These are phyloP conservation scores for Candida nanaspora DNA, from an alignment of 805 yeast species.

Conservation along the genomic window DNA sequence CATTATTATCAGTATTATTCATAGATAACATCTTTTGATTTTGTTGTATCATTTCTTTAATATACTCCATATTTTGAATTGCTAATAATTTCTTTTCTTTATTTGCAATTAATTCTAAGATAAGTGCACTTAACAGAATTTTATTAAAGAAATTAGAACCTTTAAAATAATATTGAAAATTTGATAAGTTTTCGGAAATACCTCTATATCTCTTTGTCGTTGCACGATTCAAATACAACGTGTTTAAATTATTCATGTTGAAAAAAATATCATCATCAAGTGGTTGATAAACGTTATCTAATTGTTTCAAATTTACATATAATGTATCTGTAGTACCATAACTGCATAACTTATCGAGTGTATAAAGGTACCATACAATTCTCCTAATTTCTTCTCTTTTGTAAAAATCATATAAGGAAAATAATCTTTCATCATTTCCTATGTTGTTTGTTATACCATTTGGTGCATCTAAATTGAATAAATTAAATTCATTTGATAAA, in stretches of 20 bases:
- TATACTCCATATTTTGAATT: background rate
- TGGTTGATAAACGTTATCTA: background rate
- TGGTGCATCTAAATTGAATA: background rate
- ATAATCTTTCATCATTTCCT: background rate
- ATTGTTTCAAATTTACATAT: background rate
- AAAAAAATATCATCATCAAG: background rate
- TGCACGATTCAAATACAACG: background rate
- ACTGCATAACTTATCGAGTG: background rate
- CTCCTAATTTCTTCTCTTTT: slow-evolving; percentile 1
- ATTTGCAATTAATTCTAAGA: background rate
- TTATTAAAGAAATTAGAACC: background rate
- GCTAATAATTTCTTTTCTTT: background rate
- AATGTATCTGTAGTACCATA: background rate
- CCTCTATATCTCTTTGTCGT: background rate
- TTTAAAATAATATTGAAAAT: background rate
- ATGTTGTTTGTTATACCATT: no score
- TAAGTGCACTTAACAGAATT: background rate
- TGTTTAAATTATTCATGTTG: background rate
- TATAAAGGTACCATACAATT: slow-evolving; percentile 1
- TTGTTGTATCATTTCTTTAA: background rate
- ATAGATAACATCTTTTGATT: no score
- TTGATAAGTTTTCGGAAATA: background rate
- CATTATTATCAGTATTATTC: no score
- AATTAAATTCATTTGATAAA: background rate
- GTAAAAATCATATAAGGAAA: background rate